phyloP scores from a whole-genome alignment of 2,329 filamentous ascomycete species.

The Colletotrichum sp. region DNA sequence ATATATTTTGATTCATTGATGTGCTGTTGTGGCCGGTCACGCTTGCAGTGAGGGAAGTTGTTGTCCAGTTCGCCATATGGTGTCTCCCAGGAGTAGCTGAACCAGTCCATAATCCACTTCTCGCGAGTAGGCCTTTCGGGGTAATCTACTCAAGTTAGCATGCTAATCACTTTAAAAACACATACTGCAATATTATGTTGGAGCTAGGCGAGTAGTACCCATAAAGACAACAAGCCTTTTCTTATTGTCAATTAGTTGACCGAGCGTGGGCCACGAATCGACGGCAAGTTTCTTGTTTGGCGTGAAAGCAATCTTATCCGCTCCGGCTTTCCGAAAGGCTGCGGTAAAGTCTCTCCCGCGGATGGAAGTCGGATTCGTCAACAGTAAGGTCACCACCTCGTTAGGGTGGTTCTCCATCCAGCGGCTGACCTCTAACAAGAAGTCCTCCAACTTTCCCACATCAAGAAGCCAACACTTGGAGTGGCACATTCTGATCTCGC shows the following conservation, averaged over 20 bases:
- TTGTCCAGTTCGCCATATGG: neutral
- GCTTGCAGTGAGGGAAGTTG: neutral
- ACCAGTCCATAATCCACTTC: neutral
- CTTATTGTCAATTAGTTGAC: accelerated
- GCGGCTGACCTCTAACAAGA: neutral
- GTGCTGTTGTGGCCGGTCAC: neutral
- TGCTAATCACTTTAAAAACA: neutral
- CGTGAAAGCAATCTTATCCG: neutral
- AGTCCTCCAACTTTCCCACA: neutral
- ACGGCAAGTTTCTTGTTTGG: neutral
- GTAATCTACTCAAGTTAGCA: neutral
- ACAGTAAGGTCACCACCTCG: neutral
- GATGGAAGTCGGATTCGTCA: neutral
- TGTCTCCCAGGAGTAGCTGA: neutral
- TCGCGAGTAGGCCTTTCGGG: neutral
- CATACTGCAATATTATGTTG: accelerated
- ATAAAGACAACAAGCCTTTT: neutral
- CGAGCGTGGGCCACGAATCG: neutral
- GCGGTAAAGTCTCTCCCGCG: neutral
- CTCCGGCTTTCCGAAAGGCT: neutral
- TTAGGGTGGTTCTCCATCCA: neutral
- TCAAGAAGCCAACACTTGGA: neutral
- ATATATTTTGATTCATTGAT: neutral
- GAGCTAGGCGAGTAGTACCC: neutral
- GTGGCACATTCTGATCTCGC: neutral